Evolutionary conservation across 768 basidiomycete species (phyloP).

Genomic region (Boletus fagicola): DNA sequence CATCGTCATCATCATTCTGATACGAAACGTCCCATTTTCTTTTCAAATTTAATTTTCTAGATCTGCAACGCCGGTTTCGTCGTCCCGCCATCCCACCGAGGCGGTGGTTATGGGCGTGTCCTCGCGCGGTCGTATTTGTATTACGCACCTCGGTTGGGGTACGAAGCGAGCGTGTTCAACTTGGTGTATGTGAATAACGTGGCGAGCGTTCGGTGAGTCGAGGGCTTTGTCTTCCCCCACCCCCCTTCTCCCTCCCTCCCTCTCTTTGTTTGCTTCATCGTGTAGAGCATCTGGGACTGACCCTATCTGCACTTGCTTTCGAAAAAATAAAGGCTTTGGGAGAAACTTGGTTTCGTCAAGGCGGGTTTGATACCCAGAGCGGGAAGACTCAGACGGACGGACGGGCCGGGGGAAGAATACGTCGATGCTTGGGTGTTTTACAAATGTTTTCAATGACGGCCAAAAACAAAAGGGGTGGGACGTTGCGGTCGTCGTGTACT

Average conservation of each 20-base stretch:
- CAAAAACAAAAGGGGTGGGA: neutral
- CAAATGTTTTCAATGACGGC: conserved; percentile 59
- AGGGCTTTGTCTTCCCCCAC: neutral
- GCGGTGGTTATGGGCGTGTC: conserved; percentile 62
- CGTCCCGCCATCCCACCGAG: conserved; percentile 61
- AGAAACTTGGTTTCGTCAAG: conserved; percentile 73
- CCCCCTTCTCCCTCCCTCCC: too few relatives aligned
- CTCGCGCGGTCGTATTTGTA: conserved; percentile 78
- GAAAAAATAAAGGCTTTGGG: conserved; percentile 57
- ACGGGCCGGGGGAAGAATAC: conserved; percentile 79
- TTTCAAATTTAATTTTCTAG: conserved; percentile 33
- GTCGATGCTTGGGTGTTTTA: conserved; percentile 87
- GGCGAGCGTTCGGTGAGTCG: conserved; percentile 60
- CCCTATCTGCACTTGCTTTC: neutral
- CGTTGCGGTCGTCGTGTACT: neutral
- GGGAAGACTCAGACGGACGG: conserved; percentile 63
- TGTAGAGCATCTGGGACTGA: neutral
- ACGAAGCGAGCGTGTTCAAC: conserved; percentile 83
- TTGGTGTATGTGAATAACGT: conserved; percentile 84
- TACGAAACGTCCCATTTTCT: neutral
- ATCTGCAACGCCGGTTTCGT: conserved; percentile 92
- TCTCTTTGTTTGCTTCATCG: too few relatives aligned
- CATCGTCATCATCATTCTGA: neutral
- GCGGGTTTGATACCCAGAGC: conserved; percentile 75
- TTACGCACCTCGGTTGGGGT: conserved; percentile 78